A percentile compares a stretch with the other conserved stretches of the same genome.
Conservation (phyloP, 257 asterid species). For the Solanum sejunctum region DNA sequence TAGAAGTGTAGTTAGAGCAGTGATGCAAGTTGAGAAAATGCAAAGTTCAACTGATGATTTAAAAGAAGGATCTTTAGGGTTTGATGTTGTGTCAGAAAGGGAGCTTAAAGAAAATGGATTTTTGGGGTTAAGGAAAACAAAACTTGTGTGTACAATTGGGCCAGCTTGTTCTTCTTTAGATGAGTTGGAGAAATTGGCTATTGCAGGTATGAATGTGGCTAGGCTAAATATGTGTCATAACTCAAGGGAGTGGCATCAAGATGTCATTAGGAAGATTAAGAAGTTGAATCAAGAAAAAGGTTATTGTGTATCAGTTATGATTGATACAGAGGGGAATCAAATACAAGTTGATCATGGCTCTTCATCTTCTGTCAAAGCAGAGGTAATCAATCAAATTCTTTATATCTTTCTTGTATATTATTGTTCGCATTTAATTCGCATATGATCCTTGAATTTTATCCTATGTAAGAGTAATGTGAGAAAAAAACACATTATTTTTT, state of each 20-base stretch:
- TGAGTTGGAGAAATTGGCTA: constrained; percentile 63
- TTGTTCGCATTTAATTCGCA: neutral
- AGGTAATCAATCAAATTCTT: constrained; percentile 26
- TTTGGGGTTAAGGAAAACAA: constrained; percentile 78
- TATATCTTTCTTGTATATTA: neutral
- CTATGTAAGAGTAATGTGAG: neutral
- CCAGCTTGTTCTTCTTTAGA: constrained; percentile 64
- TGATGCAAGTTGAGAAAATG: constrained; percentile 36
- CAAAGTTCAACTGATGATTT: constrained; percentile 8
- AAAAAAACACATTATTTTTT: neutral
- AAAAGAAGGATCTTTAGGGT: constrained; percentile 24
- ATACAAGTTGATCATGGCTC: constrained; percentile 73
- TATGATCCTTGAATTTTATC: neutral
- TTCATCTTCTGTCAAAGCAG: constrained; percentile 76
- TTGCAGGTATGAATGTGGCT: constrained; percentile 78
- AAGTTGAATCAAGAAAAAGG: constrained; percentile 60
- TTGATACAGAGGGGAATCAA: constrained; percentile 79
- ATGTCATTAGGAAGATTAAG: constrained; percentile 65
- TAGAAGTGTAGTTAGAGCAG: constrained; percentile 20
- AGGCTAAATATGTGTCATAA: constrained; percentile 81
- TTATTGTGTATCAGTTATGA: constrained; percentile 73
- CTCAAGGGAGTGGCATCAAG: constrained; percentile 66
- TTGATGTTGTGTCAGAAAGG: constrained; percentile 60
- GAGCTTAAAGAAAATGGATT: constrained; percentile 67
- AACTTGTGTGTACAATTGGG: constrained; percentile 79